These are phyloP conservation scores for Talaromyces stipitatus DNA, from an alignment of 495 filamentous ascomycete species.

Conservation along the genomic window DNA sequence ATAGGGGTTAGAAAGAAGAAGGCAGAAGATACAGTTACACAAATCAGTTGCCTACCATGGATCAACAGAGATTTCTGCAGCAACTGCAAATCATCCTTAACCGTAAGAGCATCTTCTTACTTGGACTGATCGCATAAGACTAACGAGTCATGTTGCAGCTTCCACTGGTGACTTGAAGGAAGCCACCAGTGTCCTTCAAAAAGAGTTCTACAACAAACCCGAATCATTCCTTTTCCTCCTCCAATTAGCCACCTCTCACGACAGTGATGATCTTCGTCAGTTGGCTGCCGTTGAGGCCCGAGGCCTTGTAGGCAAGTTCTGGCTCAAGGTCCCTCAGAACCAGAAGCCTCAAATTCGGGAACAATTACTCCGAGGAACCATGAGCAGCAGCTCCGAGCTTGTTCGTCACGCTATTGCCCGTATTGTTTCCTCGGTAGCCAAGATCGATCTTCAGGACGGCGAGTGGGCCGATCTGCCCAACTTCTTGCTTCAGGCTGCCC, in stretches of 20 bases:
- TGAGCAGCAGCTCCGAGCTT: conserved; percentile 64
- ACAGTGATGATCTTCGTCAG: conserved; percentile 67
- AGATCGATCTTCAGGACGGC: conserved; percentile 75
- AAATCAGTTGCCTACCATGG: conserved; percentile 40
- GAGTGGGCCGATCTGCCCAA: conserved; percentile 80
- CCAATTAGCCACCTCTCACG: conserved; percentile 72
- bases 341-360: conserved; percentile 74
- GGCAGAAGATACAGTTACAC: not conserved
- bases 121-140: not conserved
- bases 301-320: conserved; percentile 78
- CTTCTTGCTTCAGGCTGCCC: conserved; percentile 64
- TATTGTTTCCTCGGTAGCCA: conserved; percentile 79
- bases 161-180: conserved; percentile 62
- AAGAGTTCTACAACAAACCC: conserved; percentile 82
- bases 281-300: conserved; percentile 83
- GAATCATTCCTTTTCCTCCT: conserved; percentile 75
- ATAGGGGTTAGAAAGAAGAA: not conserved
- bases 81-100: conserved; percentile 68
- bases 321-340: conserved; percentile 51
- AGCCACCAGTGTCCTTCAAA: conserved; percentile 81
- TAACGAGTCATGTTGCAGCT: conserved; percentile 18
- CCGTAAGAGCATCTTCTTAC: conserved; percentile 44
- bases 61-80: conserved; percentile 65
- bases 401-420: conserved; percentile 82
- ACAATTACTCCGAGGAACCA: conserved; percentile 71